A percentile compares a stretch with the other conserved stretches of the same genome.
Conservation (phyloP, 1,284 basidiomycete species). For the Puccinia horiana region DNA sequence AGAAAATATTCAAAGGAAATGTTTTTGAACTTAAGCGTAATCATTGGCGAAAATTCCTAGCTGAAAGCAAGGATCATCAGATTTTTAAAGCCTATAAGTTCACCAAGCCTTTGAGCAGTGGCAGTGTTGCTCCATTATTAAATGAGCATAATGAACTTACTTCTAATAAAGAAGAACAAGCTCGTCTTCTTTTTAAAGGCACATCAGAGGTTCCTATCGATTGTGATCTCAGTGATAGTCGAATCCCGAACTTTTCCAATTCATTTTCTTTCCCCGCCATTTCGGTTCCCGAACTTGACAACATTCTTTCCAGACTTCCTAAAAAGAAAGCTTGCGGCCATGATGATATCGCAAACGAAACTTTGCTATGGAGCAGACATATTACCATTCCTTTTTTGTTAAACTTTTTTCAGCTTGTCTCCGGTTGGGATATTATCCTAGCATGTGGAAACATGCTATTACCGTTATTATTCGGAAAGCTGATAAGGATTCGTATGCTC, state of each 20-base stretch:
- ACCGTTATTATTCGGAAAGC: no score
- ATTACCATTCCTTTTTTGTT: not conserved
- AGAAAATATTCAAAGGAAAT: not conserved
- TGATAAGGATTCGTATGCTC: no score
- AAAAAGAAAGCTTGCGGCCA: not conserved
- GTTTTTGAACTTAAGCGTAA: not conserved
- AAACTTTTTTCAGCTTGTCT: no score
- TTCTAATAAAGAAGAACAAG: no score
- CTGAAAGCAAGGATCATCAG: not conserved
- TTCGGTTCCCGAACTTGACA: not conserved
- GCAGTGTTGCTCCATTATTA: not conserved
- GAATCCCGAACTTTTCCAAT: not conserved
- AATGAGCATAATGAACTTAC: no score
- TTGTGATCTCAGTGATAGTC: no score
- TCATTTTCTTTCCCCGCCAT: not conserved
- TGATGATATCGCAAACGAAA: not conserved
- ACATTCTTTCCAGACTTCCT: not conserved
- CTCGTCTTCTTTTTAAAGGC: no score
- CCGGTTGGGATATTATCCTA: no score
- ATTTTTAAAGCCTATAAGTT: not conserved
- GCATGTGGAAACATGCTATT: no score
- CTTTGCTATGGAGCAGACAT: not conserved
- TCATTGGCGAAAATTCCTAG: not conserved
- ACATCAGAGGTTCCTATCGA: no score
- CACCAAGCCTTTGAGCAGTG: not conserved